Base-by-base conservation (phyloP, 2,329 filamentous ascomycete species). In the Teratosphaeriaceae sp. region DNA sequence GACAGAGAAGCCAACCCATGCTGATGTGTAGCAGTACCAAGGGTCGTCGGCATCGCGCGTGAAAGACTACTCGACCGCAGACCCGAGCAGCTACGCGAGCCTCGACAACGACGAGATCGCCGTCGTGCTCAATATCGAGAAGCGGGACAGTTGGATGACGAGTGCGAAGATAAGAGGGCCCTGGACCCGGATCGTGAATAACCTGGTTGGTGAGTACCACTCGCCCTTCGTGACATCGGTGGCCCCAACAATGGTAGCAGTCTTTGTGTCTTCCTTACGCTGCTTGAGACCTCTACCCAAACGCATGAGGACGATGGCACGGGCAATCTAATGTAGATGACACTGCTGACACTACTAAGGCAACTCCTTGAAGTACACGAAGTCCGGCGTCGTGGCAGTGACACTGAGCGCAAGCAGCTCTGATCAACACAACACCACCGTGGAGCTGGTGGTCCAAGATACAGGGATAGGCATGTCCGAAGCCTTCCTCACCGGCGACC, bases 301-400 rank as follows among this genome's bases (percentile, higher is more conserved):
- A n/a, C n/a, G n/a, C n/a, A n/a, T n/a, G n/a, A n/a, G n/a, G n/a
- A n/a, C n/a, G n/a, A n/a, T n/a, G n/a, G n/a, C n/a, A n/a, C n/a
- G n/a, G n/a, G n/a, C n/a, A n/a, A n/a, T n/a, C n/a, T n/a, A n/a
- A 27, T 18, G 6, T 29, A 39, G 16, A 30, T 27, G 8, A 13
- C 21, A n/a, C 11, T 20, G 21, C 37, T 39, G 21, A 39, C 20
- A 12, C 4, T 18, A 12, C 3, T 63, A 70, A 7, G 69, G 70
- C 0, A 73, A 73, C 51, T 60, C 68, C 1, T 53, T 73, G 13
- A 73, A 73, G 45, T 71, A 73, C 46, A 71, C 66, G 16, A 40
- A 40, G n/a, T n/a, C 22, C 23, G 37, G 41, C 19, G 34, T 22
- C 9, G 35, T 43, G 3, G 3, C 22, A 6, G 30, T 43, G 18